A percentile compares a stretch with the other conserved stretches of the same genome.
These are phyloP conservation scores for Trichosanthes truncata DNA, from an alignment of 306 rosid species.

Conservation along the genomic window DNA sequence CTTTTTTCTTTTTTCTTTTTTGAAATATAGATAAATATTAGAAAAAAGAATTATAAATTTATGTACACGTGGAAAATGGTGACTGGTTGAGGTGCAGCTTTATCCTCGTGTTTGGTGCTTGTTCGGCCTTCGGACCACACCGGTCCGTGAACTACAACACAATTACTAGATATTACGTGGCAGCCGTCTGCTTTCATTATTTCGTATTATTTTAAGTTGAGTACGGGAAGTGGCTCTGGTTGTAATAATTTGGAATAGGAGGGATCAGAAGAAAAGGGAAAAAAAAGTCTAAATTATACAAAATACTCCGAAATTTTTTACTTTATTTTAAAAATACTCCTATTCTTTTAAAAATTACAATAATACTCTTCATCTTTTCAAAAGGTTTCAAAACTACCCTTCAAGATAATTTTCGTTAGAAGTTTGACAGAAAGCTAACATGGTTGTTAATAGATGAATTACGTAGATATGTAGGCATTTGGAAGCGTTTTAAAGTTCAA, in stretches of 20 bases:
- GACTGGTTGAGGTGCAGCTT: not conserved
- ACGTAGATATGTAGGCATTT: too few relatives aligned
- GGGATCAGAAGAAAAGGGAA: too few relatives aligned
- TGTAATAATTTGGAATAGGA: not conserved
- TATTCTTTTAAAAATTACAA: too few relatives aligned
- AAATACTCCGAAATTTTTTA: too few relatives aligned
- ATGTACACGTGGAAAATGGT: not conserved
- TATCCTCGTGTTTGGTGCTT: not conserved
- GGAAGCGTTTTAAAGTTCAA: too few relatives aligned
- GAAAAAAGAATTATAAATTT: not conserved
- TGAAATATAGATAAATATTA: not conserved
- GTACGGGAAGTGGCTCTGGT: not conserved
- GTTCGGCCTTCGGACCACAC: not conserved
- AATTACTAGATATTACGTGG: not conserved
- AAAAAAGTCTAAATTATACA: too few relatives aligned
- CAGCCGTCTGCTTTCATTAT: not conserved
- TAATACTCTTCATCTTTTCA: too few relatives aligned
- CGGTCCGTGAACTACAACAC: not conserved
- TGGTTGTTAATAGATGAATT: too few relatives aligned
- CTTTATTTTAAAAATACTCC: too few relatives aligned
- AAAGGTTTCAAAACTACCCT: too few relatives aligned
- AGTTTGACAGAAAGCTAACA: too few relatives aligned
- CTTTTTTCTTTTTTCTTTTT: not conserved
- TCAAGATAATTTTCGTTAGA: too few relatives aligned
- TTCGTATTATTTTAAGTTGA: not conserved